Evolutionary conservation across 202 grass and related monocot genomes (phyloP), one percentile per base, ranked within the genome.

Genomic region (Sporobolus alterniflorus): DNA sequence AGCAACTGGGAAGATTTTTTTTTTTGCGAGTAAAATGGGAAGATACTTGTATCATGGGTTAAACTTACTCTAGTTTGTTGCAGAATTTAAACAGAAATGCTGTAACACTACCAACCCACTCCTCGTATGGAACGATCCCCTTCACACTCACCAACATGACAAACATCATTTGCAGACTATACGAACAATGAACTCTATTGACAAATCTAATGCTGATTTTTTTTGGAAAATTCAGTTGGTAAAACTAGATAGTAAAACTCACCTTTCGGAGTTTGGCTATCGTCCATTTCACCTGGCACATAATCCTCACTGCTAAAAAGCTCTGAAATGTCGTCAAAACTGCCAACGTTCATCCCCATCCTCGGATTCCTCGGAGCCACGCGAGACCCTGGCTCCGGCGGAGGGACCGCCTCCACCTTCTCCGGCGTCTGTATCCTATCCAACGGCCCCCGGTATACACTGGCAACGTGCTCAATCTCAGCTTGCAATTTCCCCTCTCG

Each of bases 351-450:
- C 33, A 86, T 51, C 71, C 61, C 88, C 85, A 81, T 75, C 69
- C 96, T 94, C 56, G 91, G 96, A 49, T 99, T 96, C 77, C 82
- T 99, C 6, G 96, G 96, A 26, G 88, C 32, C 69, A 84, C 96
- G 48, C 96, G 92, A n/a, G 78, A 69, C 73, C 83, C 90, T 8
- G 81, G 83, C 43, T 88, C 81, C 0, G 87, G 85, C 3, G 54
- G 62, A 34, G 24, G 84, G 61, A 68, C 33, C 17, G 71, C 71
- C 50, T 88, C 69, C 7, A 77, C 76, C 63, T 80, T 86, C 72
- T 88, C 88, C 48, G 40, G 32, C 11, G 28, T 30, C 30, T 46
- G 63, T 36, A 67, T 21, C 64, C 52, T 88, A 52, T 75, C 74
- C 18, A 70, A 18, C 21, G 97, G 83, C 42, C 75, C 81, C 7